phyloP scores from a whole-genome alignment of 371 early-diverging fungal species.

The Antonospora locustae region DNA sequence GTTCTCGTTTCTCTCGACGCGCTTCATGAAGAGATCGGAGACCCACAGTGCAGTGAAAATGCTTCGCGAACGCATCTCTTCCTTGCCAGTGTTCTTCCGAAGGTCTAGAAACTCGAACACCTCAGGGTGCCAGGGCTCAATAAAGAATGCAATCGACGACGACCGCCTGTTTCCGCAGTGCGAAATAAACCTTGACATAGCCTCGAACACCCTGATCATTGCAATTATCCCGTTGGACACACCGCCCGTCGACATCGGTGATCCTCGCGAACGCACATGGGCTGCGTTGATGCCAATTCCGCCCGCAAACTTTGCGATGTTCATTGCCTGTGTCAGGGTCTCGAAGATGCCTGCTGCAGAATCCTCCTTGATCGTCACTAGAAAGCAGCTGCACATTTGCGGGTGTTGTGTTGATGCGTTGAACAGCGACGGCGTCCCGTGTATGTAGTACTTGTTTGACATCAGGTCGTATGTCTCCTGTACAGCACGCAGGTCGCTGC shows the following conservation, averaged over 20 bases:
- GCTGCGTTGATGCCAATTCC: conserved; percentile 90
- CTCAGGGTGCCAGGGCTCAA: conserved; percentile 98
- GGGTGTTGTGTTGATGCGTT: conserved; percentile 86
- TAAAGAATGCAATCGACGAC: conserved; percentile 91
- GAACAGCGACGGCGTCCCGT: conserved; percentile 93
- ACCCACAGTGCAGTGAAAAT: conserved; percentile 93
- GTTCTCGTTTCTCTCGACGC: conserved; percentile 76
- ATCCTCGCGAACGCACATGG: conserved; percentile 73
- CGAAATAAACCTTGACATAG: conserved; percentile 89
- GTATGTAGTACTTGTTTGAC: conserved; percentile 82
- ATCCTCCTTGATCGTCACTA: conserved; percentile 68
- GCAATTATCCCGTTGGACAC: conserved; percentile 89
- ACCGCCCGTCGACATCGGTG: conserved; percentile 90
- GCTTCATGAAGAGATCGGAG: conserved; percentile 94
- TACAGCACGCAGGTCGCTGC: conserved; percentile 71
- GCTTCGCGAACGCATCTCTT: conserved; percentile 86
- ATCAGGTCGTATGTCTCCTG: conserved; percentile 87
- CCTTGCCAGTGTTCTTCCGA: conserved; percentile 92
- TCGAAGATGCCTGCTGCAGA: conserved; percentile 94
- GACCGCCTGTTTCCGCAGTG: conserved; percentile 97
- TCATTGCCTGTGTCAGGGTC: conserved; percentile 80
- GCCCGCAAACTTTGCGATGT: conserved; percentile 91
- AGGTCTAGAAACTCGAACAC: conserved; percentile 89
- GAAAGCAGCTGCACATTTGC: conserved; percentile 84
- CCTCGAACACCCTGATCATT: conserved; percentile 90